Percentiles rank a stretch among this genome's conserved stretches.
Evolutionary conservation across 371 early-diverging fungal genomes (phyloP).

Genomic region (Mucor saturninus): DNA sequence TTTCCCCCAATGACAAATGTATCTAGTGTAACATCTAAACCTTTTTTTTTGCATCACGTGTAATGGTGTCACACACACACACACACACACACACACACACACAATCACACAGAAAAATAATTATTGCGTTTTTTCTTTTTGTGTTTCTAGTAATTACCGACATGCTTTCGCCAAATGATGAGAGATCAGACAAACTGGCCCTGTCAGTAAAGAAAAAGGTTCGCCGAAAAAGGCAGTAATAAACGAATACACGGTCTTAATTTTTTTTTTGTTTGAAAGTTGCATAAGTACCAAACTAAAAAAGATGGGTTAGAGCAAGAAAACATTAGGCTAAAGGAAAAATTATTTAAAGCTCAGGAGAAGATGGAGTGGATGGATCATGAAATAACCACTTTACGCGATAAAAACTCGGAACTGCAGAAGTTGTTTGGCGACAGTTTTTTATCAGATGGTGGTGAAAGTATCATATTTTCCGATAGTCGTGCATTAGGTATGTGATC

Average conservation of each 20-base stretch:
- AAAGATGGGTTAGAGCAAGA: conserved; percentile 24
- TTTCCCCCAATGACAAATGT: neutral
- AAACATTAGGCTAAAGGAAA: conserved; percentile 21
- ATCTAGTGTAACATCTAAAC: neutral
- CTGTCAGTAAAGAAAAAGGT: conserved; percentile 20
- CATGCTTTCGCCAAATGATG: conserved; percentile 17
- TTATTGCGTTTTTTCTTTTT: neutral
- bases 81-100: neutral
- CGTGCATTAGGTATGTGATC: conserved; percentile 7
- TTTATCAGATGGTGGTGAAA: neutral
- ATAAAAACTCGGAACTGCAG: conserved; percentile 2
- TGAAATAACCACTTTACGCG: conserved; percentile 7
- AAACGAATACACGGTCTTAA: neutral
- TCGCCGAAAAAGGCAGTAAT: neutral
- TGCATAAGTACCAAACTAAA: conserved; percentile 26
- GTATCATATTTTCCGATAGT: conserved; percentile 5
- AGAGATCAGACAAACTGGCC: conserved; percentile 13
- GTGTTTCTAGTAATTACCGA: neutral
- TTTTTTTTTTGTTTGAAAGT: conserved; percentile 1
- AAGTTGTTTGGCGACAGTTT: neutral
- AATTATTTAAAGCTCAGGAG: conserved; percentile 9
- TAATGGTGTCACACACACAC: neutral
- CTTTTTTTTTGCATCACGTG: neutral
- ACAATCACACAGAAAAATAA: neutral
- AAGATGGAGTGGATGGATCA: conserved; percentile 11